phyloP scores from a whole-genome alignment of 2,329 filamentous ascomycete genomes.

The Bisporella sp. region DNA sequence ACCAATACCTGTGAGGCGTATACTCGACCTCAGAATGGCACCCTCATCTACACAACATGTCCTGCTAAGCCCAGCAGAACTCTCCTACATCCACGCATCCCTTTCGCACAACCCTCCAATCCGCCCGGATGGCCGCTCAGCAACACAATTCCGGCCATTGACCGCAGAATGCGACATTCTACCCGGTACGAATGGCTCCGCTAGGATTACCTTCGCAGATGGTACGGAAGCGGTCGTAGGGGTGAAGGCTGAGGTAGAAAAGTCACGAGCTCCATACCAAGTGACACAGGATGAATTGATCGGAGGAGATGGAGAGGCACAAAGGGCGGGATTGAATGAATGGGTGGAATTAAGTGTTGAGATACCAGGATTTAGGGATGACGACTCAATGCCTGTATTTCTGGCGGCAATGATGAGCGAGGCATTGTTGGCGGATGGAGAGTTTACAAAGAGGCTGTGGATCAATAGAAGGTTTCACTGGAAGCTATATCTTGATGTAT shows the following conservation, averaged over 20 bases:
- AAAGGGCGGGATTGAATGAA: constrained; percentile 40
- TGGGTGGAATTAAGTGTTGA: constrained; percentile 93
- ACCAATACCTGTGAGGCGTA: no score
- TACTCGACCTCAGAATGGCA: constrained; percentile 47
- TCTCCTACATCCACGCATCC: constrained; percentile 88
- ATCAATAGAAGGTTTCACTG: constrained; percentile 94
- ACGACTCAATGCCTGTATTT: constrained; percentile 84
- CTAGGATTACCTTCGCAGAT: constrained; percentile 88
- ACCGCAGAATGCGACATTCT: constrained; percentile 86
- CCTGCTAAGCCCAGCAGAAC: constrained; percentile 88
- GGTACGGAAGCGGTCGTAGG: constrained; percentile 95
- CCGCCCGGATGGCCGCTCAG: constrained; percentile 76
- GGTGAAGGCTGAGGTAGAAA: constrained; percentile 90
- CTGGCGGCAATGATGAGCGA: constrained; percentile 83
- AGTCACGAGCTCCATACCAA: constrained; percentile 38
- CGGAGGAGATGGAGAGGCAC: constrained; percentile 23
- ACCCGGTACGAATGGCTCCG: constrained; percentile 84
- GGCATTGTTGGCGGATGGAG: constrained; percentile 68
- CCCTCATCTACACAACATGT: constrained; percentile 50
- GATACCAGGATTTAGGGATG: constrained; percentile 84
- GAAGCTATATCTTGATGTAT: constrained; percentile 89
- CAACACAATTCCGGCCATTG: constrained; percentile 84
- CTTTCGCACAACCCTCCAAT: constrained; percentile 77
- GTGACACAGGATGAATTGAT: constrained; percentile 19
- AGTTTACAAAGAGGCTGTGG: constrained; percentile 63